A percentile compares a stretch with the other conserved stretches of the same genome.
Evolutionary conservation across 108 stramenopile species (phyloP).

Genomic region (Skeletonema potamos): DNA sequence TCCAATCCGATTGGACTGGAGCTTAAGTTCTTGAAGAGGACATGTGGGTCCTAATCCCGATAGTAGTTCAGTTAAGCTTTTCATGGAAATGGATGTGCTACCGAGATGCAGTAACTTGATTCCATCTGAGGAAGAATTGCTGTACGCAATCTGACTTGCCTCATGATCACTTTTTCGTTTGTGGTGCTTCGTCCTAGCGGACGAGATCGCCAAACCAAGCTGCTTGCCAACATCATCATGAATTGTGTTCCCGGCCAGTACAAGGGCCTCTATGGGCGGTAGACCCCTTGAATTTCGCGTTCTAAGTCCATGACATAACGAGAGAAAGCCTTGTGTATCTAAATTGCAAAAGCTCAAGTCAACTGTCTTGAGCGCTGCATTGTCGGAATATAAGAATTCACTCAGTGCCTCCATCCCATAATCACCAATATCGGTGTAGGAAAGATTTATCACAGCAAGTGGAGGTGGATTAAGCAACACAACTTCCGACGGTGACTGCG

Average conservation of each 20-base stretch:
- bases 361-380: constrained; percentile 59
- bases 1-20: constrained; percentile 77
- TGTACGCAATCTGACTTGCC: not conserved
- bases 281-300: constrained; percentile 53
- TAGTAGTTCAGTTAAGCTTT: constrained; percentile 55
- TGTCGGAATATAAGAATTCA: constrained; percentile 56
- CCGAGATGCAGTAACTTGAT: constrained; percentile 75
- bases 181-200: constrained; percentile 14
- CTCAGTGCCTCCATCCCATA: constrained; percentile 64
- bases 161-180: constrained; percentile 27
- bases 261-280: constrained; percentile 61
- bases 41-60: constrained; percentile 63
- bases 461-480: constrained; percentile 40
- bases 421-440: constrained; percentile 80
- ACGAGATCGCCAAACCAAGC: constrained; percentile 69
- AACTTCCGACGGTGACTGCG: constrained; percentile 21
- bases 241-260: constrained; percentile 77
- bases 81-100: constrained; percentile 55
- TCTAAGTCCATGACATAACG: constrained; percentile 55
- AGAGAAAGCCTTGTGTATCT: constrained; percentile 53
- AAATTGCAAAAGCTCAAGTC: constrained; percentile 83
- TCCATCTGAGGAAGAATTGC: constrained; percentile 36
- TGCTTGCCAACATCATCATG: constrained; percentile 51
- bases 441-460: constrained; percentile 75
- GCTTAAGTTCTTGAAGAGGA: constrained; percentile 71